phyloP scores from a whole-genome alignment of 2,329 filamentous ascomycete species.

The Fusarium albidum region DNA sequence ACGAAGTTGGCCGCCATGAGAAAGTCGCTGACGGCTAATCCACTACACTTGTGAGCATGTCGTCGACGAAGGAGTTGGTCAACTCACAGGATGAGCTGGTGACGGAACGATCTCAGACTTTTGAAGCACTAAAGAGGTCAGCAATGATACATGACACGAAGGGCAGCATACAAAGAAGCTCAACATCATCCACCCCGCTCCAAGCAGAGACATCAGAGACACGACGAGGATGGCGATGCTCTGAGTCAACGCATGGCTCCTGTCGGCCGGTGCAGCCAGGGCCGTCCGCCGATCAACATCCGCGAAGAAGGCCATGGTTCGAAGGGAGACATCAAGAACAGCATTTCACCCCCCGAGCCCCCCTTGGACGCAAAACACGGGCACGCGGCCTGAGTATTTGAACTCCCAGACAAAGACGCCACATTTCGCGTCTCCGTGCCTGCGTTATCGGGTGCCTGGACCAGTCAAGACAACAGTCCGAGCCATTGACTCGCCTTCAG shows the following conservation, averaged over 20 bases:
- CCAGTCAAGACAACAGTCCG: neutral
- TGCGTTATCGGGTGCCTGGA: neutral
- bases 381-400: neutral
- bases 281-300: neutral
- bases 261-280: neutral
- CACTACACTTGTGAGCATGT: slow-evolving; percentile 1
- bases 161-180: slow-evolving; percentile 6
- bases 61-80: neutral
- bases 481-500: too few relatives aligned
- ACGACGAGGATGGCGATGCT: neutral
- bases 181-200: slow-evolving; percentile 12
- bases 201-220: neutral
- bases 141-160: too few relatives aligned
- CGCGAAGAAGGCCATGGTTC: neutral
- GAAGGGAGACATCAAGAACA: neutral
- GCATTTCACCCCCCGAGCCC: too few relatives aligned
- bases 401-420: neutral
- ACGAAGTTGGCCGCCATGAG: slow-evolving; percentile 15
- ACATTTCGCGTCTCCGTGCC: neutral
- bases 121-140: slow-evolving; percentile 6
- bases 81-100: slow-evolving; percentile 18
- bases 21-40: slow-evolving; percentile 11
- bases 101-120: slow-evolving; percentile 11
- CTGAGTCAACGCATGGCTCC: neutral
- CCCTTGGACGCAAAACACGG: neutral